Base-by-base conservation (phyloP, 768 basidiomycete genomes). In the Suillus subalutaceus region DNA sequence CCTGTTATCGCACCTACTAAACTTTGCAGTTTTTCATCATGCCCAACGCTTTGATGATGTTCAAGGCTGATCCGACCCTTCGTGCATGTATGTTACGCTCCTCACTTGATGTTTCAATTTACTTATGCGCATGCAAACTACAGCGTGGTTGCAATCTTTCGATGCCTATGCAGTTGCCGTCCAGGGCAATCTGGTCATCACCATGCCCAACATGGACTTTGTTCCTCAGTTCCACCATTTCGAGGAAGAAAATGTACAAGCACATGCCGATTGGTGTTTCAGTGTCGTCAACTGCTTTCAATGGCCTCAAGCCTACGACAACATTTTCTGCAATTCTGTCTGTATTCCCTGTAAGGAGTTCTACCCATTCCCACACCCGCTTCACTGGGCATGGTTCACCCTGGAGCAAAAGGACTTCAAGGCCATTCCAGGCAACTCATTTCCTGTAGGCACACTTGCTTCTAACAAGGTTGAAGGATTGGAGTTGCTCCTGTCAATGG, bases 361-460 rank as follows among this genome's bases (percentile, higher is more conserved):
- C 0, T 58, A 20, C 40, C 57, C 4, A 1, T 50, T 23, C 48
- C 48, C 23, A 2, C 48, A 50, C 23, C 48, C n/a, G 2, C 48
- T 50, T 23, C 48, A 30, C 16, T 66, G 62, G 55, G 62, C 48
- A 0, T 65, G 59, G 65, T 61, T 40, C 44, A 59, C 59, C 35
- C 65, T 23, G 0, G 3, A 35, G 30, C 57, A 35, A 35, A 35
- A 58, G 23, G 57, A 58, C 57, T 58, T 35, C 35, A 58, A 35
- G 35, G 16, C 35, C 30, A 40, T 58, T 13, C 57, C 57, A 35
- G 57, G 57, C 40, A 58, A 40, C 18, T 35, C 5, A 15, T 58
- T 58, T 15, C 57, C 57, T 58, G 57, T 58, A 20, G 57, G 57
- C 40, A 58, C 15, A 3, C 26, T 58, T 32, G 30, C 56, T 13